These are phyloP conservation scores for Paramecium bursaria DNA, from an alignment of 73 alveolate species.

Conservation along the genomic window DNA sequence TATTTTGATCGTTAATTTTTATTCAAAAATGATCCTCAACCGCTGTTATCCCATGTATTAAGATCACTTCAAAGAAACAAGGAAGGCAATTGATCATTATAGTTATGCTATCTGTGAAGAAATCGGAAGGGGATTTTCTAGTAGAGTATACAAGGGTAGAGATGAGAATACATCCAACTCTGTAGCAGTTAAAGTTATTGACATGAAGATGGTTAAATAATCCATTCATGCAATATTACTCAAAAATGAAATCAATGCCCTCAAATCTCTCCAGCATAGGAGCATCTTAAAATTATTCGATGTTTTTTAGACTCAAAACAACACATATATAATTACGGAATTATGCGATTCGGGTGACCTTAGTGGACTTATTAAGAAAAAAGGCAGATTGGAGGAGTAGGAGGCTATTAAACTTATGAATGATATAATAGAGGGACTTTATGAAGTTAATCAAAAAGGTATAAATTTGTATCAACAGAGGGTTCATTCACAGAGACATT, in stretches of 20 bases:
- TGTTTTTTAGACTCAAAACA: slow-evolving; percentile 66
- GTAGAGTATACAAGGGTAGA: slow-evolving; percentile 68
- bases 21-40: slow-evolving; percentile 48
- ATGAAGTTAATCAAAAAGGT: slow-evolving; percentile 53
- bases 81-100: slow-evolving; percentile 67
- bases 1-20: too few relatives aligned
- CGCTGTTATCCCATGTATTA: too few relatives aligned
- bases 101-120: slow-evolving; percentile 64
- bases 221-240: slow-evolving; percentile 54
- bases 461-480: not conserved
- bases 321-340: slow-evolving; percentile 68
- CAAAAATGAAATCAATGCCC: slow-evolving; percentile 67
- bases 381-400: slow-evolving; percentile 57
- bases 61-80: slow-evolving; percentile 51
- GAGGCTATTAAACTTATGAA: slow-evolving; percentile 55
- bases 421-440: slow-evolving; percentile 53
- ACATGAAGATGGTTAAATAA: slow-evolving; percentile 68
- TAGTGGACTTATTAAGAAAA: slow-evolving; percentile 42
- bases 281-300: slow-evolving; percentile 60
- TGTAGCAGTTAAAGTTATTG: slow-evolving; percentile 72
- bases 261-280: slow-evolving; percentile 49
- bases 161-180: slow-evolving; percentile 59
- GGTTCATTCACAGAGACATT: slow-evolving; percentile 72
- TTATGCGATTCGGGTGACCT: slow-evolving; percentile 70
- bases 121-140: slow-evolving; percentile 65